Evolutionary conservation across 2,329 filamentous ascomycete genomes (phyloP).

Genomic region (Botrytis sinoallii): DNA sequence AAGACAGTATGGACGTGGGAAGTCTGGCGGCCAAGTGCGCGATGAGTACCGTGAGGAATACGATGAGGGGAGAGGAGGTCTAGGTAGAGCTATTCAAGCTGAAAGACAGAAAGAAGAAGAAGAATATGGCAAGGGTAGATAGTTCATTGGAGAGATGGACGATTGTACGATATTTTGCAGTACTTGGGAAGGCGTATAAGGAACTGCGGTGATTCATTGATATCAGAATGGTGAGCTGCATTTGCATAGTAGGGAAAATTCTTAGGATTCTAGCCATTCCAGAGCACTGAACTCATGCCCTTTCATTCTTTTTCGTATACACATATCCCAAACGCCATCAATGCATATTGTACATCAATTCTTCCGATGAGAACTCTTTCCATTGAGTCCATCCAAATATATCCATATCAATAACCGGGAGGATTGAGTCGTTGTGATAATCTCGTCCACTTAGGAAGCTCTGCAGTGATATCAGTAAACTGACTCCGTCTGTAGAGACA

Average conservation of each 20-base stretch:
- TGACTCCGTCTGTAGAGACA: not conserved
- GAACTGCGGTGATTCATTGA: conserved; percentile 15
- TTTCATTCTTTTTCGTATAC: conserved; percentile 26
- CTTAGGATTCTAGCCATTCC: conserved; percentile 26
- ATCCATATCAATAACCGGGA: conserved; percentile 68
- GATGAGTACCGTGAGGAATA: conserved; percentile 98
- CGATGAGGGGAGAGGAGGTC: conserved; percentile 88
- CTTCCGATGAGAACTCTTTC: conserved; percentile 28
- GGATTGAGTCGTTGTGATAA: conserved; percentile 92
- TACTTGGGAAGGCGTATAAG: conserved; percentile 6
- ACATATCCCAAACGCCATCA: conserved; percentile 32
- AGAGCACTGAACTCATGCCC: conserved; percentile 10
- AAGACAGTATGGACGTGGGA: conserved; percentile 90
- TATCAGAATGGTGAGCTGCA: conserved; percentile 12
- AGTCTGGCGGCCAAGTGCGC: conserved; percentile 92
- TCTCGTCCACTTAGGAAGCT: conserved; percentile 89
- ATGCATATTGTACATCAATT: conserved; percentile 28
- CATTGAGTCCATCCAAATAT: conserved; percentile 4
- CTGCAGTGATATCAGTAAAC: conserved; percentile 43
- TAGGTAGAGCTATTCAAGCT: conserved; percentile 73
- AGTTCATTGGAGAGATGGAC: conserved; percentile 30
- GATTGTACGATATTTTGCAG: conserved; percentile 20
- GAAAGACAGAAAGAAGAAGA: conserved; percentile 58
- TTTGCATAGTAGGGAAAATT: conserved; percentile 7
- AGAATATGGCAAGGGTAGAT: conserved; percentile 56